A percentile compares a stretch with the other conserved stretches of the same genome.
These are phyloP conservation scores for Skeletonema tropicum DNA, from an alignment of 108 stramenopile genomes.

Conservation along the genomic window DNA sequence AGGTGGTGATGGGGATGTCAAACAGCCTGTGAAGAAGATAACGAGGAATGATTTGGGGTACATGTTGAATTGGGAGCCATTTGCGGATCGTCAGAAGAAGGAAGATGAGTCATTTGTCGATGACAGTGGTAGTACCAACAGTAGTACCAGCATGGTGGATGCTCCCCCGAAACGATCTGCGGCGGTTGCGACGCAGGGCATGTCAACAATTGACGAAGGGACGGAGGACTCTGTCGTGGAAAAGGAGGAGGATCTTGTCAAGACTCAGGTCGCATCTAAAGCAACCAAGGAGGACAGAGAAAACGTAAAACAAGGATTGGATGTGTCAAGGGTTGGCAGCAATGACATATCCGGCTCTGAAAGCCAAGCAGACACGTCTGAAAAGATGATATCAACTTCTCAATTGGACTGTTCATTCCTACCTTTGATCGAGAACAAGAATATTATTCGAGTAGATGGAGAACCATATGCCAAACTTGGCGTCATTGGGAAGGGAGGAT, in stretches of 20 bases:
- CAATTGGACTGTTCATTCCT: conserved; percentile 58
- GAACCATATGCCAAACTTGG: conserved; percentile 89
- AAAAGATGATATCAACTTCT: conserved; percentile 25
- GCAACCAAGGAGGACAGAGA: neutral
- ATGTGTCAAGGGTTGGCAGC: neutral
- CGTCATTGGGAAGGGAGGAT: conserved; percentile 95
- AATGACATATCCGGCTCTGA: neutral
- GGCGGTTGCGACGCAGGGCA: conserved; percentile 10
- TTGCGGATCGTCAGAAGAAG: conserved; percentile 30
- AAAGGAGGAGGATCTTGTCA: neutral
- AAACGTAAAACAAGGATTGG: neutral
- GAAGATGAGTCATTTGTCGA: conserved; percentile 11
- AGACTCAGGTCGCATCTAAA: neutral
- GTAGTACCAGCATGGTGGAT: neutral
- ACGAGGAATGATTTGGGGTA: conserved; percentile 83
- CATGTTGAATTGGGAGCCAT: conserved; percentile 90
- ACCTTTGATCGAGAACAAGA: conserved; percentile 77
- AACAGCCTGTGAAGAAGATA: conserved; percentile 38
- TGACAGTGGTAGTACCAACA: neutral
- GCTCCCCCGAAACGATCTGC: neutral
- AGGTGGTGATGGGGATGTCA: conserved; percentile 3
- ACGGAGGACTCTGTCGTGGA: conserved; percentile 1
- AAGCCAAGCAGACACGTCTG: neutral
- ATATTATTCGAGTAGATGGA: conserved; percentile 84
- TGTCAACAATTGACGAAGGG: conserved; percentile 52